A percentile compares a stretch with the other conserved stretches of the same genome.
phyloP scores from a whole-genome alignment of 306 rosid genomes.

The Medicago arabica region DNA sequence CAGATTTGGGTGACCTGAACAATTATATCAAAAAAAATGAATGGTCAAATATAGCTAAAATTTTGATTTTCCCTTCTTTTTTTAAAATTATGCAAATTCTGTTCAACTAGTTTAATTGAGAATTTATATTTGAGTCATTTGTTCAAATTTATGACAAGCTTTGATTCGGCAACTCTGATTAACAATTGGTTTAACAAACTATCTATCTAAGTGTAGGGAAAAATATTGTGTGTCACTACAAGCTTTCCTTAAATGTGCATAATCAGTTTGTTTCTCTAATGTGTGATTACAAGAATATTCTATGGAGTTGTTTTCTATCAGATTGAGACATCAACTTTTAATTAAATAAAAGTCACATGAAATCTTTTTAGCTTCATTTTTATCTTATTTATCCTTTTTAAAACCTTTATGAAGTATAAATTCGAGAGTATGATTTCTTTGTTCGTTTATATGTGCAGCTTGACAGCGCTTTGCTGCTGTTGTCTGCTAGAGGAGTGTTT shows the following conservation, averaged over 20 bases:
- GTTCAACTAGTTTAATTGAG: neutral
- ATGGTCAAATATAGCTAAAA: neutral
- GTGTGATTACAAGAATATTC: neutral
- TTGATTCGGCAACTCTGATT: conserved; percentile 24
- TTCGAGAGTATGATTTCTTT: conserved; percentile 22
- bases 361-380: conserved; percentile 6
- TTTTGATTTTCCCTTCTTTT: neutral
- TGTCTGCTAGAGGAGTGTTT: conserved; percentile 86
- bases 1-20: neutral
- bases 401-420: neutral
- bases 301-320: conserved; percentile 19
- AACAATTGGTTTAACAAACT: neutral
- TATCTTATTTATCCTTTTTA: neutral
- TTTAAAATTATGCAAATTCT: neutral
- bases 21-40: conserved; percentile 18
- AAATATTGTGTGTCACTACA: conserved; percentile 17
- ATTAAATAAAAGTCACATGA: neutral
- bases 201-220: conserved; percentile 19
- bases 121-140: neutral
- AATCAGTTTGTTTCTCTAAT: conserved; percentile 21
- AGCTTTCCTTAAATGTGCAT: conserved; percentile 31
- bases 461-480: conserved; percentile 87
- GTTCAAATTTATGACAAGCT: conserved; percentile 8
- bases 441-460: conserved; percentile 58
- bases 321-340: conserved; percentile 6